Evolutionary conservation across 2,329 filamentous ascomycete genomes (phyloP).

Genomic region (Paecilomyces variotii): DNA sequence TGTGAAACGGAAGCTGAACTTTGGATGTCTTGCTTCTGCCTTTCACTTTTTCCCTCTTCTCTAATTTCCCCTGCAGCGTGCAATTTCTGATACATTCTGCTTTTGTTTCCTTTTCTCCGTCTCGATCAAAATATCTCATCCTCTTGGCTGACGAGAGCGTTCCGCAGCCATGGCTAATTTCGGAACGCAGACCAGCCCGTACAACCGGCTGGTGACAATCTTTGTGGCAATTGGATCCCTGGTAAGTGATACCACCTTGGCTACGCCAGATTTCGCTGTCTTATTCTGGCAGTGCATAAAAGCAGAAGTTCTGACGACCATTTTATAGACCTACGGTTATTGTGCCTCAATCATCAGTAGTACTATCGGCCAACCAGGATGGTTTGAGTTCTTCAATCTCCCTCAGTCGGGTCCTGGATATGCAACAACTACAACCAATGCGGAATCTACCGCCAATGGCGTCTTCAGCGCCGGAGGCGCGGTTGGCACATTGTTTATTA

Average conservation of each 20-base stretch:
- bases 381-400: conserved; percentile 44
- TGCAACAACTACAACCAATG: conserved; percentile 37
- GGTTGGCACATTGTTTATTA: conserved; percentile 40
- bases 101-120: background rate
- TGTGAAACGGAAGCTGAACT: background rate
- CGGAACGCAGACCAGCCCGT: conserved; percentile 29
- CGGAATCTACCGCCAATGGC: conserved; percentile 43
- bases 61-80: background rate
- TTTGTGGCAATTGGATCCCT: conserved; percentile 34
- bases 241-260: conserved; percentile 17
- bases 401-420: conserved; percentile 38
- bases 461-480: conserved; percentile 44
- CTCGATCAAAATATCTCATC: background rate
- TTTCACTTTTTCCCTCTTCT: conserved; percentile 2
- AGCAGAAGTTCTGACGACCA: background rate
- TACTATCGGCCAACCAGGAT: conserved; percentile 47
- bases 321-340: conserved; percentile 43
- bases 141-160: background rate
- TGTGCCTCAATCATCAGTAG: conserved; percentile 44
- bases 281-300: background rate
- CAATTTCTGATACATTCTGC: conserved; percentile 2
- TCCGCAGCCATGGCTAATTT: conserved; percentile 18
- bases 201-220: conserved; percentile 31
- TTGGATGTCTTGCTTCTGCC: background rate
- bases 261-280: background rate